Evolutionary conservation across 73 alveolate species (phyloP), one percentile per base, ranked within the genome.

Genomic region (Uronychia setigera): DNA sequence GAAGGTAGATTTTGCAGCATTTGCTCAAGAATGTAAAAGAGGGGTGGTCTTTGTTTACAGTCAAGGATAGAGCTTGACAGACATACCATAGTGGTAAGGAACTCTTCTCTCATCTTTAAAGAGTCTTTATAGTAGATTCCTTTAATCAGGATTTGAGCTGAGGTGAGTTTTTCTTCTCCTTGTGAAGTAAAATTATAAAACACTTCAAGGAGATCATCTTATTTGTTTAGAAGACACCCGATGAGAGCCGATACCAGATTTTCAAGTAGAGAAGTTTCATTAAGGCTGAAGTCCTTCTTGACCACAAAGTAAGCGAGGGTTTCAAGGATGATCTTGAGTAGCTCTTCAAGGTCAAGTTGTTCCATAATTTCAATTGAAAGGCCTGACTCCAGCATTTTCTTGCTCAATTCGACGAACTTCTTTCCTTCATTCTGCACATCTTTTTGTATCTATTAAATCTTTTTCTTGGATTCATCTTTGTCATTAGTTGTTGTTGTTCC

Each of bases 71-170:
- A 28, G 19, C 27, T 76, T 1, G 86, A 11, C 5, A 87, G 28
- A 33, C 81, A 76, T 32, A 58, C 74, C 31, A 87, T 85, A 1
- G 91, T 60, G 28, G n/a, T 25, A 29, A 58, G 33, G 79, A 90
- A 90, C 58, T 83, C 92, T 34, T 90, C 92, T 85, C 95, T 90
- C 1, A 90, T 86, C 76, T 85, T 90, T 0, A 74, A 5, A n/a
- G 32, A 30, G n/a, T 78, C 30, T 0, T 78, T 57, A 35, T 67
- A 82, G 26, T 58, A 74, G 57, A 74, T 33, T 30, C 89, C 89
- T 58, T 77, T 29, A 26, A 74, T 29, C 19, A 82, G 30, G 58
- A 82, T 28, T 19, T 31, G 29, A 0, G 35, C 14, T 0, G 78
- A 29, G 34, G 30, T 74, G 11, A 14, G 78, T 1, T 1, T 33